Conservation (phyloP, 805 yeast genomes). For the Saccharomycopsis javanensis region DNA sequence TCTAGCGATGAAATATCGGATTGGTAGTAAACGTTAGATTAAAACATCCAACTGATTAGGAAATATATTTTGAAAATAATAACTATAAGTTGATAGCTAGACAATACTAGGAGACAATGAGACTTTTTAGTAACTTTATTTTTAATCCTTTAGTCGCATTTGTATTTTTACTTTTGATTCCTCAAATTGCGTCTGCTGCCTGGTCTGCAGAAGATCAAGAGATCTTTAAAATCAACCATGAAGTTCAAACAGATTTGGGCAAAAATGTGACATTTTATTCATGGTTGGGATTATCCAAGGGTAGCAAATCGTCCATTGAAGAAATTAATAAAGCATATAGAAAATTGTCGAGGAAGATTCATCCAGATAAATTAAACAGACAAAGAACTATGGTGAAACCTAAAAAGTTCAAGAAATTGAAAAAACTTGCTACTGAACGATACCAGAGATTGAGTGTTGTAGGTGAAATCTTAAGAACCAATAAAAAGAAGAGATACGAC, state of each 20-base stretch:
- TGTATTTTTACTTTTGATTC: slow-evolving; percentile 20
- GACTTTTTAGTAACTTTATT: neutral
- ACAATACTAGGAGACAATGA: neutral
- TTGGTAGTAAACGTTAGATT: too few species aligned
- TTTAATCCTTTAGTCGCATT: neutral
- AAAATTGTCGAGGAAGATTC: slow-evolving; percentile 59
- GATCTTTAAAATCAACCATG: slow-evolving; percentile 63
- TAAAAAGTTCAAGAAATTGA: slow-evolving; percentile 23
- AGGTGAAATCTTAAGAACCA: slow-evolving; percentile 58
- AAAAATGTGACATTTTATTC: slow-evolving; percentile 53
- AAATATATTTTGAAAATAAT: neutral
- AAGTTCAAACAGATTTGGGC: slow-evolving; percentile 55
- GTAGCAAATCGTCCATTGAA: slow-evolving; percentile 35
- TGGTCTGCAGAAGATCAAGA: slow-evolving; percentile 71
- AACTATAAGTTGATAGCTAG: neutral
- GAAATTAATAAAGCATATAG: slow-evolving; percentile 61
- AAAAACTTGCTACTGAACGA: slow-evolving; percentile 50
- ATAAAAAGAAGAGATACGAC: slow-evolving; percentile 66
- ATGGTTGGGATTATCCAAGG: slow-evolving; percentile 42
- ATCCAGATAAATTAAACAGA: slow-evolving; percentile 69
- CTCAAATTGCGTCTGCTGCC: slow-evolving; percentile 25
- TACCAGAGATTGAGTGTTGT: slow-evolving; percentile 73
- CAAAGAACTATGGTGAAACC: slow-evolving; percentile 29
- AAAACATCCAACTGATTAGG: neutral
- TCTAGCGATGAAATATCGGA: too few species aligned